Base-by-base conservation (phyloP, 2,329 filamentous ascomycete genomes). In the Tolypocladium ophioglossoides region DNA sequence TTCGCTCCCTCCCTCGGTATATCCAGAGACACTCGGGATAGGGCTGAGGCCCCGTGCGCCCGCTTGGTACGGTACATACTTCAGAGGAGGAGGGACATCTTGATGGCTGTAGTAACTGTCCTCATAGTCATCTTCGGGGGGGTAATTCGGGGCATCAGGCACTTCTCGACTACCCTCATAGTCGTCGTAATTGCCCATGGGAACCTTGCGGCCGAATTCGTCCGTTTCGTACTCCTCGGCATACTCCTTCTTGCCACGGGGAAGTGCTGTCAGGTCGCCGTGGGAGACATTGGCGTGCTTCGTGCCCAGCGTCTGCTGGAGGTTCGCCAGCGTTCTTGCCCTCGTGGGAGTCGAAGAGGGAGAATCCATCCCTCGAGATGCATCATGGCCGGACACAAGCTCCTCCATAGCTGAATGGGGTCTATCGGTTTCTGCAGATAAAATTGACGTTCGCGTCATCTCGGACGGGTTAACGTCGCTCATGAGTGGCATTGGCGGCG, bases 21-120 rank as follows among this genome's bases (percentile, higher is more conserved):
- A 92, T 58, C 91, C 94, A 12, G 90, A 92, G 18, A 96, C 89
- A 63, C 91, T 96, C 61, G 94, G 91, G 56, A 95, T 91, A 0
- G 92, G 92, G 65, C 91, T 96, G 50, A 95, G 72, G 12, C 84
- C 86, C 44, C 88, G 85, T 52, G 82, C 79, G 60, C 86, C 82
- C 12, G 83, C 78, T 61, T 85, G 79, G 58, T 88, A 85, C 1
- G 85, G 81, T n/a, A 84, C 77, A 61, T 86, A 87, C 59, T 80
- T 81, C 32, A 84, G 69, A 18, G 81, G 82, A 3, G 81, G 79
- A 2, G 83, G 82, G 2, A 86, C 83, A 57, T 85, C 80, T 60
- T 85, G 83, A 3, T 76, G 77, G 60, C 72, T 76, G 61, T 80
- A 82, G 59, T 79, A 82, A 50, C 74, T 70, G 59, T 74, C 68